A percentile compares a stretch with the other conserved stretches of the same genome.
phyloP scores from a whole-genome alignment of 371 early-diverging fungal genomes.

The Mortierella sp. region DNA sequence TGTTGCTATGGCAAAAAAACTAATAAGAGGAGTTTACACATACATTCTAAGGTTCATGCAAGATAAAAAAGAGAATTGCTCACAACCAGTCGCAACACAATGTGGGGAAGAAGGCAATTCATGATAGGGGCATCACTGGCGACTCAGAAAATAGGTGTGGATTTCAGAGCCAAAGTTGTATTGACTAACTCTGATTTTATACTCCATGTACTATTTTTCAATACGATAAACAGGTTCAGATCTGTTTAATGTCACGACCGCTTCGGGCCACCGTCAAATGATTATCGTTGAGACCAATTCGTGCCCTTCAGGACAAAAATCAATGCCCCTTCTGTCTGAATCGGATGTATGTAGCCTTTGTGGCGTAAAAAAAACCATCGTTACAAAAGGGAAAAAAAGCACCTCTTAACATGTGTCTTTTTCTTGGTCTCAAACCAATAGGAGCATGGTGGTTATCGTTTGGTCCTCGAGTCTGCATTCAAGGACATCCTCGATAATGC shows the following conservation, averaged over 20 bases:
- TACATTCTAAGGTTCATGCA: neutral
- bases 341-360: conserved; percentile 62
- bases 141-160: neutral
- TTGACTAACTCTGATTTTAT: conserved; percentile 4
- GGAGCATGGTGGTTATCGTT: conserved; percentile 82
- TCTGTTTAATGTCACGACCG: conserved; percentile 92
- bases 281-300: conserved; percentile 97
- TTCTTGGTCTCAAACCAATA: neutral
- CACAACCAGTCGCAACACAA: conserved; percentile 20
- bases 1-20: neutral
- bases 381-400: neutral
- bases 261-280: conserved; percentile 92
- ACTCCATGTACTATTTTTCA: neutral
- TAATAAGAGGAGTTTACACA: neutral
- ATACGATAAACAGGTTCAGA: conserved; percentile 75
- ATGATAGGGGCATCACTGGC: neutral
- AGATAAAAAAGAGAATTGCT: conserved; percentile 7
- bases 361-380: neutral
- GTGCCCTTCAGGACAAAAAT: conserved; percentile 96
- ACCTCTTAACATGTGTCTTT: neutral
- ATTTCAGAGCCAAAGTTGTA: neutral
- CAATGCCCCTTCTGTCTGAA: conserved; percentile 93
- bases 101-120: conserved; percentile 10
- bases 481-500: conserved; percentile 78
- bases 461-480: conserved; percentile 85